Evolutionary conservation across 148 eudicot species (phyloP), one percentile per base, ranked within the genome.

Genomic region (Silene uniflora): DNA sequence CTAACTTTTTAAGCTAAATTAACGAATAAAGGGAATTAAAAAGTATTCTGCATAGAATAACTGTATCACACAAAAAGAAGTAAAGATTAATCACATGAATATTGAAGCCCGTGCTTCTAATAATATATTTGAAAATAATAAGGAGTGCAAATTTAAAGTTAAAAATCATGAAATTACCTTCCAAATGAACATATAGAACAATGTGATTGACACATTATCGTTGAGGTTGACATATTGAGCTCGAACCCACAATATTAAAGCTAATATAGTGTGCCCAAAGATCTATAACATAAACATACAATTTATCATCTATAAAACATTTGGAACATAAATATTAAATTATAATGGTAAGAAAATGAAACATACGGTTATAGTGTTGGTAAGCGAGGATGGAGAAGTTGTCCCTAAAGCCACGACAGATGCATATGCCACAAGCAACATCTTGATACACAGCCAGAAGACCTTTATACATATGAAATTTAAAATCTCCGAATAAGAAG

Each of bases 131-230:
- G 11, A 23, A 62, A 62, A 62, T 11, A 23, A 62, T 19, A 0
- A 42, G 1, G 18, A 52, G 17, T 52, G 56, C 0, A 52, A 52
- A 52, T 52, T 2, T 0, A 52, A 52, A 52, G 1, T 13, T 10
- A 49, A 52, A 11, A 52, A 52, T 13, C 0, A 16, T 12, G 56
- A 11, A 13, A 49, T 8, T 77, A 62, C 89, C 87, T 86, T 86
- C 89, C 89, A 86, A 55, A 86, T 86, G 74, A 82, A 84, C 87
- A 86, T 84, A 69, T 86, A 86, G 62, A 86, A 82, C 0, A 84
- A 77, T 11, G 87, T 80, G 14, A 86, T 71, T 19, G 89, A 86
- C 42, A 70, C 70, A 68, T 86, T 84, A 70, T 74, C 78, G 7
- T 23, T 18, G 17, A 86, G 80, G 62, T 86, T 64, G 60, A 84